phyloP scores from a whole-genome alignment of 2,329 filamentous ascomycete genomes.

The Claviceps sp. region DNA sequence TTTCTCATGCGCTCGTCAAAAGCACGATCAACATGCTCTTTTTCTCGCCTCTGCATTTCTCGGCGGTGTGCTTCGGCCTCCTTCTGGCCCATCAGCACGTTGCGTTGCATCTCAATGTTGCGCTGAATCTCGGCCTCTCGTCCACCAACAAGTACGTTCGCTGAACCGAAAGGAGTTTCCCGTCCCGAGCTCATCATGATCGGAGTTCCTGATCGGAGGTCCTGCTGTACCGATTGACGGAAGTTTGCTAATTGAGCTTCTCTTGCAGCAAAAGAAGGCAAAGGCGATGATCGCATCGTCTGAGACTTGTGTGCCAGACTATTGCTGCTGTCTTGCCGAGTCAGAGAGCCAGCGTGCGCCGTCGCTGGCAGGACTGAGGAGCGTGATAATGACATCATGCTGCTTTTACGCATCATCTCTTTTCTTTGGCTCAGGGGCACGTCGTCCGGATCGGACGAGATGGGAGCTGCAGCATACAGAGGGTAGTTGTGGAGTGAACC shows the following conservation, averaged over 20 bases:
- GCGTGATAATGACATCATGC: slow-evolving; percentile 19
- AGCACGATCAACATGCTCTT: slow-evolving; percentile 44
- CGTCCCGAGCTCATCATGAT: slow-evolving; percentile 20
- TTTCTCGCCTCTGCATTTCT: slow-evolving; percentile 43
- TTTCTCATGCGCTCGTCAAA: slow-evolving; percentile 67
- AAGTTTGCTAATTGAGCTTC: slow-evolving; percentile 52
- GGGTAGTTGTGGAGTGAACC: slow-evolving; percentile 26
- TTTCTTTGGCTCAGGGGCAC: slow-evolving; percentile 58
- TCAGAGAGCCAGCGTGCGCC: slow-evolving; percentile 7
- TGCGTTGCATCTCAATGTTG: slow-evolving; percentile 41
- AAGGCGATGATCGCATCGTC: slow-evolving; percentile 32
- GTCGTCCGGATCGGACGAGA: slow-evolving; percentile 43
- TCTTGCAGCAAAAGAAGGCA: slow-evolving; percentile 30
- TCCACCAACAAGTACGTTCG: slow-evolving; percentile 18
- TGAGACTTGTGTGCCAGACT: slow-evolving; percentile 36
- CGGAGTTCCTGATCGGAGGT: slow-evolving; percentile 35
- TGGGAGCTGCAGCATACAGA: slow-evolving; percentile 16
- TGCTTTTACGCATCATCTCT: slow-evolving; percentile 43
- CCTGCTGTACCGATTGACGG: slow-evolving; percentile 50
- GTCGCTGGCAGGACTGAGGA: slow-evolving; percentile 13
- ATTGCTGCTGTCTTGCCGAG: slow-evolving; percentile 17
- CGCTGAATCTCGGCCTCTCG: slow-evolving; percentile 30
- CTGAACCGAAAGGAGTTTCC: slow-evolving; percentile 24
- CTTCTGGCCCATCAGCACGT: slow-evolving; percentile 44
- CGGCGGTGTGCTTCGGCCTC: slow-evolving; percentile 47